Evolutionary conservation across 192 early-diverging fungal genomes (phyloP).

Genomic region (Linnemannia hyalina): DNA sequence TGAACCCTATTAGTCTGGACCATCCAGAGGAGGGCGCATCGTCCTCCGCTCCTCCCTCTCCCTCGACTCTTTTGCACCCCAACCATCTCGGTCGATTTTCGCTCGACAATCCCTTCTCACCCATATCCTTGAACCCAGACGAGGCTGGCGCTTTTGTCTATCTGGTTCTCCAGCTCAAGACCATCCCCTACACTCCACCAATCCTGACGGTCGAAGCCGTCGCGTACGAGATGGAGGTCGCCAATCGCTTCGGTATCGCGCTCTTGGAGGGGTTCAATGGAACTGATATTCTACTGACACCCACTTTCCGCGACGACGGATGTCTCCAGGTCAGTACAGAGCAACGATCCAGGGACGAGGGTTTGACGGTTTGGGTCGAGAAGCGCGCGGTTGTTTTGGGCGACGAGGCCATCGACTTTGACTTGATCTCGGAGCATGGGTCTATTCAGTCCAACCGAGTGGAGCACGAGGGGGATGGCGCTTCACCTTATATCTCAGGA

Average conservation of each 20-base stretch:
- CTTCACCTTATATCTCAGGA: background rate
- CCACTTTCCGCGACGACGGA: constrained; percentile 44
- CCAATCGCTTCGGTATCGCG: constrained; percentile 40
- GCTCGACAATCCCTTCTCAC: constrained; percentile 38
- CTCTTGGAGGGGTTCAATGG: constrained; percentile 33
- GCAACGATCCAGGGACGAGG: constrained; percentile 35
- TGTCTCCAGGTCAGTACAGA: constrained; percentile 41
- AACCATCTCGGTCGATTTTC: background rate
- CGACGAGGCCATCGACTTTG: constrained; percentile 42
- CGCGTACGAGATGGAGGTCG: constrained; percentile 49
- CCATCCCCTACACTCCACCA: constrained; percentile 50
- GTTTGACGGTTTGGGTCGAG: constrained; percentile 52
- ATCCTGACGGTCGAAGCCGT: constrained; percentile 54
- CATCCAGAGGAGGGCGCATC: constrained; percentile 24
- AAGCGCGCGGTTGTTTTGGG: constrained; percentile 47
- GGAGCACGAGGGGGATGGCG: background rate
- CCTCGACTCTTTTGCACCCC: constrained; percentile 12
- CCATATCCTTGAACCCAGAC: constrained; percentile 45
- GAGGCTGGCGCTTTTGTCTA: constrained; percentile 54
- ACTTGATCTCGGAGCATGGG: constrained; percentile 37
- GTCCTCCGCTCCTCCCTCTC: constrained; percentile 17
- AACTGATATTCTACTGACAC: constrained; percentile 21
- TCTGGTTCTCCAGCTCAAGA: constrained; percentile 49
- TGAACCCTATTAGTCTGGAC: constrained; percentile 52
- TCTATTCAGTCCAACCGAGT: constrained; percentile 23